These are phyloP conservation scores for Apiotrichum gracile DNA, from an alignment of 1,284 basidiomycete species.

Conservation along the genomic window DNA sequence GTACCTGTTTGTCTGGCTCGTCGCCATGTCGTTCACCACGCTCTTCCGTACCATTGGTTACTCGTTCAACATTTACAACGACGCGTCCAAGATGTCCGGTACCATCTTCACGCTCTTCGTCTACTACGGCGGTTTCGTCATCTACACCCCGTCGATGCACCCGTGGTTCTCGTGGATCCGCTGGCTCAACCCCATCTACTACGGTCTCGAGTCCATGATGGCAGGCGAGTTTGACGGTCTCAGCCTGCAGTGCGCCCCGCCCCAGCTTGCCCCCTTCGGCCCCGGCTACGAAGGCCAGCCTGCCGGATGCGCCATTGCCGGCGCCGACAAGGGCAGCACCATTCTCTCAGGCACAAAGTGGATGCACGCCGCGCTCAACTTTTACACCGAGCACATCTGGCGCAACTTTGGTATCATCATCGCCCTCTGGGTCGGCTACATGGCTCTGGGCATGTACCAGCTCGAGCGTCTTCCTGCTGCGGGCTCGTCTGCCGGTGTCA, in stretches of 20 bases:
- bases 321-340: slow-evolving; percentile 22
- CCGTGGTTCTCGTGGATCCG: slow-evolving; percentile 27
- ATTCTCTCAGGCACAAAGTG: slow-evolving; percentile 32
- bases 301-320: slow-evolving; percentile 44
- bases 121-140: slow-evolving; percentile 35
- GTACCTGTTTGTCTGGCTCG: slow-evolving; percentile 29
- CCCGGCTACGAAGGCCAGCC: slow-evolving; percentile 29
- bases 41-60: slow-evolving; percentile 42
- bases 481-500: slow-evolving; percentile 32
- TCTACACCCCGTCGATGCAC: slow-evolving; percentile 37
- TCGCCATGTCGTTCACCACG: slow-evolving; percentile 25
- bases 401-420: slow-evolving; percentile 50
- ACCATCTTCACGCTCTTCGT: slow-evolving; percentile 35
- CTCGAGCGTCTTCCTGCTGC: slow-evolving; percentile 27
- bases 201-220: slow-evolving; percentile 31
- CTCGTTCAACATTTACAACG: slow-evolving; percentile 37
- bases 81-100: slow-evolving; percentile 39
- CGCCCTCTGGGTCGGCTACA: slow-evolving; percentile 35
- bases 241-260: slow-evolving; percentile 38
- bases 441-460: slow-evolving; percentile 14
- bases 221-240: slow-evolving; percentile 49
- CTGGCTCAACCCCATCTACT: slow-evolving; percentile 34
- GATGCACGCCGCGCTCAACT: slow-evolving; percentile 40
- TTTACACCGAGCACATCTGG: slow-evolving; percentile 46
- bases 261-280: slow-evolving; percentile 46